Evolutionary conservation across 1,284 basidiomycete species (phyloP).

Genomic region (Termitomyces sp.): DNA sequence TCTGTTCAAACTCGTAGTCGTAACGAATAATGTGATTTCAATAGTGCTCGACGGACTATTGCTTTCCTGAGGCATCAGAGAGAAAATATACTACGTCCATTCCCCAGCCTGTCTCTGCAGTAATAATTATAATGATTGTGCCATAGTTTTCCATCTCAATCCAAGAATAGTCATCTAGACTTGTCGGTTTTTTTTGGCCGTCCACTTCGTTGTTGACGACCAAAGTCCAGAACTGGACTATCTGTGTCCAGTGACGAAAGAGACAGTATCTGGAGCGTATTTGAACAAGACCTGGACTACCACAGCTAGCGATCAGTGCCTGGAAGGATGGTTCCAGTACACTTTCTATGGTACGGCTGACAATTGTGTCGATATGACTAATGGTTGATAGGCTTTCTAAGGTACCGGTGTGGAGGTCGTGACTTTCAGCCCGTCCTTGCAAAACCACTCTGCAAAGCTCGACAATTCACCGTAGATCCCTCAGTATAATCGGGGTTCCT

Average conservation of each 20-base stretch:
- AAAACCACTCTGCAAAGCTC: constrained; percentile 29
- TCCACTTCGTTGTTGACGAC: constrained; percentile 33
- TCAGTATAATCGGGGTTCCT: constrained; percentile 25
- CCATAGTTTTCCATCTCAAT: neutral
- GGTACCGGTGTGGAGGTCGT: constrained; percentile 27
- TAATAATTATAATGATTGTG: constrained; percentile 2
- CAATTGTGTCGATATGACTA: too few species aligned
- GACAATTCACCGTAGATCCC: constrained; percentile 26
- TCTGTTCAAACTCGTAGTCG: neutral
- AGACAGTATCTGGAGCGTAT: constrained; percentile 28
- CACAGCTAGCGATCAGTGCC: constrained; percentile 22
- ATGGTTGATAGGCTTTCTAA: constrained; percentile 7
- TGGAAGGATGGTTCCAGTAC: constrained; percentile 33
- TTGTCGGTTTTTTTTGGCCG: too few species aligned
- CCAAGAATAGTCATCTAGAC: neutral
- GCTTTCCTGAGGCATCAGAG: constrained; percentile 12
- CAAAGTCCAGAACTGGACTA: constrained; percentile 30
- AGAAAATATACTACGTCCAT: neutral
- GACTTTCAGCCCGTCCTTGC: constrained; percentile 19
- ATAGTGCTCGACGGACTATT: constrained; percentile 19
- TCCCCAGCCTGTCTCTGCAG: neutral
- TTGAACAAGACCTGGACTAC: constrained; percentile 35
- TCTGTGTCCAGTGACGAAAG: constrained; percentile 28
- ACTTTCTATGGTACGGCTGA: constrained; percentile 28
- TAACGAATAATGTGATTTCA: neutral